Evolutionary conservation across 768 basidiomycete species (phyloP).

Genomic region (Trametes gibbosa): DNA sequence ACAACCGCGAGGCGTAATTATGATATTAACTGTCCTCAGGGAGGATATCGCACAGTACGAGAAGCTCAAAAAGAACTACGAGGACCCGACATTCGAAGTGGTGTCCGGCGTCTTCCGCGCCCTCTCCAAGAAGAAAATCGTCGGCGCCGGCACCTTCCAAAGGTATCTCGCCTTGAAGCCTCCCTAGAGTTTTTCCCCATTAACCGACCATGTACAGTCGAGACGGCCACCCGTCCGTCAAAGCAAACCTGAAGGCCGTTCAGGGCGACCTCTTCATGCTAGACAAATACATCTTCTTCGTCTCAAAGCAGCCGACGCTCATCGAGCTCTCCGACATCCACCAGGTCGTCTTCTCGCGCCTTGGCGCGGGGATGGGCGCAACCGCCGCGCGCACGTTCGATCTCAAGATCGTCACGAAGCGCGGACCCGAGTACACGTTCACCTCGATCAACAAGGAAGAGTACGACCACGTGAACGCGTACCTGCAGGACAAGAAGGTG

Average conservation of each 20-base stretch:
- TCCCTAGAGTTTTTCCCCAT: neutral
- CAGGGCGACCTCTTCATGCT: constrained; percentile 98
- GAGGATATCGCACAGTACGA: constrained; percentile 79
- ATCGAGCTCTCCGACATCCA: constrained; percentile 89
- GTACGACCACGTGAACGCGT: constrained; percentile 79
- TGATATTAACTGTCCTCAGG: constrained; percentile 35
- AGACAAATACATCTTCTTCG: constrained; percentile 97
- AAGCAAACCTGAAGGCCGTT: constrained; percentile 94
- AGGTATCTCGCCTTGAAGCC: constrained; percentile 45
- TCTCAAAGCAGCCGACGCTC: constrained; percentile 91
- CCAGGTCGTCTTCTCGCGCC: constrained; percentile 89
- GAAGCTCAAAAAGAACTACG: constrained; percentile 88
- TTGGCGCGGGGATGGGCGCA: constrained; percentile 80
- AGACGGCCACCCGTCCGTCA: constrained; percentile 90
- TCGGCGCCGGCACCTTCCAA: constrained; percentile 81
- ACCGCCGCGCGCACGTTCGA: constrained; percentile 92
- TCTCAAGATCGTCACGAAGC: constrained; percentile 83
- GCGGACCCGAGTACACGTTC: constrained; percentile 84
- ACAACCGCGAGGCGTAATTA: neutral
- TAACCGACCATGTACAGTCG: constrained; percentile 47
- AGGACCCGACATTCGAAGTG: constrained; percentile 93
- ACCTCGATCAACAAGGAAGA: constrained; percentile 96
- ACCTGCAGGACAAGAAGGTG: constrained; percentile 88
- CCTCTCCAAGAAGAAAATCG: constrained; percentile 87
- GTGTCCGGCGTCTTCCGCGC: constrained; percentile 93